Evolutionary conservation across 257 asterid species (phyloP).

Genomic region (Ligustrum vulgare): DNA sequence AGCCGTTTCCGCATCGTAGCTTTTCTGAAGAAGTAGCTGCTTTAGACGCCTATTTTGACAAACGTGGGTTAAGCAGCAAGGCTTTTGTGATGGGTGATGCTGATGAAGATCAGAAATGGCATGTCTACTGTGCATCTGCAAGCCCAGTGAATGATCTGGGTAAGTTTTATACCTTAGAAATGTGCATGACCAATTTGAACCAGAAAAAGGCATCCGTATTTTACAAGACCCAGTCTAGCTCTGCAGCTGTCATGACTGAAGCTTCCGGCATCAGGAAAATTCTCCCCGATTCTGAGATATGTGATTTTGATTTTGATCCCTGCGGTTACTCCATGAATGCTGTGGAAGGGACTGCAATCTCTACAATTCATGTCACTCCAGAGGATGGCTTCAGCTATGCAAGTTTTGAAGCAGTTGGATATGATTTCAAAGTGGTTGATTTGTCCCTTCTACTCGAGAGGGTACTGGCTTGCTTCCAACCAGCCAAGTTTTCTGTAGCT

Average conservation of each 20-base stretch:
- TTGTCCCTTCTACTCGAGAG: slow-evolving; percentile 50
- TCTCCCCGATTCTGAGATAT: slow-evolving; percentile 43
- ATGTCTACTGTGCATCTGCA: slow-evolving; percentile 36
- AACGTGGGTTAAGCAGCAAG: slow-evolving; percentile 30
- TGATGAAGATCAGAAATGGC: slow-evolving; percentile 35
- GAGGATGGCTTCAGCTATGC: slow-evolving; percentile 92
- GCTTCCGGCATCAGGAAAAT: slow-evolving; percentile 38
- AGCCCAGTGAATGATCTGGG: not conserved
- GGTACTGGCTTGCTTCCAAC: slow-evolving; percentile 70
- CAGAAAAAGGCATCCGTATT: slow-evolving; percentile 37
- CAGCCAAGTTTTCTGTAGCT: slow-evolving; percentile 66
- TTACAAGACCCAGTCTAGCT: slow-evolving; percentile 34
- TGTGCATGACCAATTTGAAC: slow-evolving; percentile 48
- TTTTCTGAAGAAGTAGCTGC: slow-evolving; percentile 41
- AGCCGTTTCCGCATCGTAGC: slow-evolving; percentile 39
- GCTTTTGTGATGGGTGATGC: slow-evolving; percentile 41
- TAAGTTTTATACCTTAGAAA: slow-evolving; percentile 32
- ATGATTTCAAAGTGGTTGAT: slow-evolving; percentile 45
- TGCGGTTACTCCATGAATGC: slow-evolving; percentile 92
- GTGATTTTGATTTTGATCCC: slow-evolving; percentile 77
- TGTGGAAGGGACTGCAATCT: slow-evolving; percentile 56
- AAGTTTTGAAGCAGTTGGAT: slow-evolving; percentile 77
- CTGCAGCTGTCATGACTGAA: slow-evolving; percentile 38
- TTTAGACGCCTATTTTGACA: slow-evolving; percentile 31
- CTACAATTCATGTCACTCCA: slow-evolving; percentile 73